phyloP scores from a whole-genome alignment of 2,329 filamentous ascomycete genomes.

The Colletotrichum salicis region DNA sequence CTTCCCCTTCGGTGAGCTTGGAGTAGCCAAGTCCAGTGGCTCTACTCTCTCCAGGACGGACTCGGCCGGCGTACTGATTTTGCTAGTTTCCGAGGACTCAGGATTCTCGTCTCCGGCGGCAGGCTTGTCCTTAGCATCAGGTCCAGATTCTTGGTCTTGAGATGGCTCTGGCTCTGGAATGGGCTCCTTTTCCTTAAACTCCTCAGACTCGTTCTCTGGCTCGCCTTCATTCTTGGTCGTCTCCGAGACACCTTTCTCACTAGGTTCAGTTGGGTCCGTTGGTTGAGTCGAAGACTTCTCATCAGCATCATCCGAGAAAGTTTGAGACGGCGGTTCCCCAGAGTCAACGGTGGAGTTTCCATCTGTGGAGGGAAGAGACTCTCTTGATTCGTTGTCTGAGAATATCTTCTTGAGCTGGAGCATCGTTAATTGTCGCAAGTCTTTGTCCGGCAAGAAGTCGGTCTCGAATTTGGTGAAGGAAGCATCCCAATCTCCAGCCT shows the following conservation, averaged over 20 bases:
- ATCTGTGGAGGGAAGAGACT: slow-evolving; percentile 77
- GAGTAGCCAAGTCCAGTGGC: slow-evolving; percentile 60
- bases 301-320: slow-evolving; percentile 57
- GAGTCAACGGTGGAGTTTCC: slow-evolving; percentile 67
- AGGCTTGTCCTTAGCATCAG: slow-evolving; percentile 8
- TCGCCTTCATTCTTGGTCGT: slow-evolving; percentile 39
- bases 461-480: slow-evolving; percentile 90
- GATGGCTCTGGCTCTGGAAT: slow-evolving; percentile 1
- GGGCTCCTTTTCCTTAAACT: slow-evolving; percentile 2
- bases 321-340: slow-evolving; percentile 59
- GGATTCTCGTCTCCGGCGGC: slow-evolving; percentile 36
- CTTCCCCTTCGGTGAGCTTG: slow-evolving; percentile 45
- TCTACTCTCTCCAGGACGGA: slow-evolving; percentile 58
- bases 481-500: slow-evolving; percentile 92
- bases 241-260: slow-evolving; percentile 45
- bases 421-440: slow-evolving; percentile 90
- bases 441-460: slow-evolving; percentile 95
- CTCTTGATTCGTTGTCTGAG: slow-evolving; percentile 85
- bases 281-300: slow-evolving; percentile 57
- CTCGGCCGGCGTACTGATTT: slow-evolving; percentile 45
- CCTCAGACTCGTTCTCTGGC: background rate
- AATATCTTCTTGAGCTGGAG: slow-evolving; percentile 96
- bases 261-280: slow-evolving; percentile 50
- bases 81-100: slow-evolving; percentile 43
- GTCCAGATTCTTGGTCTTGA: background rate